Conservation (phyloP, 495 filamentous ascomycete genomes). For the Aspergillus panamensis region DNA sequence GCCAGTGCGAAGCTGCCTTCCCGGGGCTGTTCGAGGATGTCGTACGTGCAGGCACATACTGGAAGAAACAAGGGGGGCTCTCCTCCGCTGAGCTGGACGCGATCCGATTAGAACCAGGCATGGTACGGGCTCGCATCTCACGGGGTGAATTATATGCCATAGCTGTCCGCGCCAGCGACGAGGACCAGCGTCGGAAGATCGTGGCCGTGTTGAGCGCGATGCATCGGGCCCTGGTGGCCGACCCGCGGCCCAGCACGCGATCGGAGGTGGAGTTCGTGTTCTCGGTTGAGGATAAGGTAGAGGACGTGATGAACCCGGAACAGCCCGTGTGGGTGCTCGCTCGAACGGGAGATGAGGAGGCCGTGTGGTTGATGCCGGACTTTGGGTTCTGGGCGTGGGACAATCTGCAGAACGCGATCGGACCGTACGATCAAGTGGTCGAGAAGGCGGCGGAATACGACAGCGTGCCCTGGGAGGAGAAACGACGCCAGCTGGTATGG, state of each 20-base stretch:
- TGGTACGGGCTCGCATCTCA: constrained; percentile 36
- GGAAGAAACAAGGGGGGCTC: constrained; percentile 28
- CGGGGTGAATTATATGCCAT: constrained; percentile 40
- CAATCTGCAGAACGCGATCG: constrained; percentile 55
- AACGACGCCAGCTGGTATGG: constrained; percentile 61
- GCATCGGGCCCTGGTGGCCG: constrained; percentile 42
- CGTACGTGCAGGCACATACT: constrained; percentile 32
- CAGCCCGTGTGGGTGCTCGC: constrained; percentile 54
- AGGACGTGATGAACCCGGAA: constrained; percentile 40
- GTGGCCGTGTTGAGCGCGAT: constrained; percentile 45
- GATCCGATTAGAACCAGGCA: constrained; percentile 30
- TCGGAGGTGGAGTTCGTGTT: constrained; percentile 65
- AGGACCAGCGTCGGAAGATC: constrained; percentile 45
- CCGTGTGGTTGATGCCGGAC: constrained; percentile 70
- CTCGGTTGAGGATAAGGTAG: constrained; percentile 49
- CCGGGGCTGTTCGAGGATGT: constrained; percentile 48
- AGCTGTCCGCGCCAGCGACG: constrained; percentile 30
- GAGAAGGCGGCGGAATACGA: constrained; percentile 37
- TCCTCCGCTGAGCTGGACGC: constrained; percentile 32
- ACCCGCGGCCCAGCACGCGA: constrained; percentile 40
- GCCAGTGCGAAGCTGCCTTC: constrained; percentile 44
- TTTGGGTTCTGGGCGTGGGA: constrained; percentile 76
- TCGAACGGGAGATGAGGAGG: constrained; percentile 37
- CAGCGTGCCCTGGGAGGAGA: constrained; percentile 44
- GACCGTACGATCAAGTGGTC: constrained; percentile 55